Percentiles rank a stretch among this genome's conserved stretches.
Evolutionary conservation across 2,329 filamentous ascomycete genomes (phyloP).

Genomic region (Grosmannia clavigera): DNA sequence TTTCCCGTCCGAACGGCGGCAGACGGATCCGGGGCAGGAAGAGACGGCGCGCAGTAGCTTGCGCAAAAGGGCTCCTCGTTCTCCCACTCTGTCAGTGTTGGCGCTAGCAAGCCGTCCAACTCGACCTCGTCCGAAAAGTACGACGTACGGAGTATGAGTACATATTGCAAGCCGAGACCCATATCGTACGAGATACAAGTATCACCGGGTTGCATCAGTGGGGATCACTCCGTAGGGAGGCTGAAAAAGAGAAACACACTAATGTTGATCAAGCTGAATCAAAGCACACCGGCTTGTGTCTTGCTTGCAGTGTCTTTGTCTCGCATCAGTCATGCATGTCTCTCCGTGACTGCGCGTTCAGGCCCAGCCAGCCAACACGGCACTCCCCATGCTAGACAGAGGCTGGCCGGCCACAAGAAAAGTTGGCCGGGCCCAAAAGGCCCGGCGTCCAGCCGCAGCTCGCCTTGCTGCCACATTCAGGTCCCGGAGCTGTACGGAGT

Average conservation of each 20-base stretch:
- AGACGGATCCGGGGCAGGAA: background rate
- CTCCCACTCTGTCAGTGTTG: background rate
- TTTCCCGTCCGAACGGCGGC: background rate
- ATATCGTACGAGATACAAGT: background rate
- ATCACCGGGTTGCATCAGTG: background rate
- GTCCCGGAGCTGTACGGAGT: background rate
- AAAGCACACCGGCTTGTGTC: background rate
- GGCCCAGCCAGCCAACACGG: background rate
- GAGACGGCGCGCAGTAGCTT: background rate
- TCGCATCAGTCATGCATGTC: background rate
- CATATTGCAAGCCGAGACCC: too few species aligned
- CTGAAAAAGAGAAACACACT: background rate
- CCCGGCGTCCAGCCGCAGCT: background rate
- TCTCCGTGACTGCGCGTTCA: background rate
- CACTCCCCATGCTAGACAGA: background rate
- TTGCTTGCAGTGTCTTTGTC: background rate
- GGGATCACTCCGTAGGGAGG: background rate
- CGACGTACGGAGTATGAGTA: background rate
- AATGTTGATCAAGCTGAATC: background rate
- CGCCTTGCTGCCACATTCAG: background rate
- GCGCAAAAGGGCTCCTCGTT: background rate
- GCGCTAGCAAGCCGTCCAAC: background rate
- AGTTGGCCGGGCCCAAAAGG: background rate
- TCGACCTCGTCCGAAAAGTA: background rate
- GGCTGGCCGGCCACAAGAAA: background rate